Percentiles rank a stretch among this genome's conserved stretches.
Evolutionary conservation across 2,329 filamentous ascomycete species (phyloP).

Genomic region (Periconia digitata): DNA sequence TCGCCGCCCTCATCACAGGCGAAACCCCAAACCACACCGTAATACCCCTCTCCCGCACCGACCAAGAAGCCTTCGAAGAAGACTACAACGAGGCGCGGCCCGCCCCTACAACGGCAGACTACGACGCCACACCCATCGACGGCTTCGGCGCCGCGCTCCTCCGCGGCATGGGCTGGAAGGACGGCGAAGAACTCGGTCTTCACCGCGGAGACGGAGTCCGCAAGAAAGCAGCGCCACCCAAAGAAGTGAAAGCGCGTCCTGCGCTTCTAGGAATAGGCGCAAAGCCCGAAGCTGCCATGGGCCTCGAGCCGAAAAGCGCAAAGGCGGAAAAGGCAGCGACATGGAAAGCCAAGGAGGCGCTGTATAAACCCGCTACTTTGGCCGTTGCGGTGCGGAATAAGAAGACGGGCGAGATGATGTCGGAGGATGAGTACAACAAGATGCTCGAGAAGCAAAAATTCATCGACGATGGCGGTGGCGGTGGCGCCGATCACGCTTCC

Average conservation of each 20-base stretch:
- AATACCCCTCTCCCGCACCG: slow-evolving; percentile 44
- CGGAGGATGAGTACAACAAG: slow-evolving; percentile 62
- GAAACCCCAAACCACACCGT: slow-evolving; percentile 40
- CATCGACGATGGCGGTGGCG: slow-evolving; percentile 17
- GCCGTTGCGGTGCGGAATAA: slow-evolving; percentile 64
- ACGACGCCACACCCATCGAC: slow-evolving; percentile 86
- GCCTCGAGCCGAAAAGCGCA: slow-evolving; percentile 77
- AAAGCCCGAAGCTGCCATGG: slow-evolving; percentile 67
- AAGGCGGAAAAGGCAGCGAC: slow-evolving; percentile 46
- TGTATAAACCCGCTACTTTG: slow-evolving; percentile 53
- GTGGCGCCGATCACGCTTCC: too few species aligned
- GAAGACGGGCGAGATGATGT: slow-evolving; percentile 63
- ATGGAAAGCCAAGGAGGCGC: slow-evolving; percentile 43
- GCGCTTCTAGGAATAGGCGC: slow-evolving; percentile 87
- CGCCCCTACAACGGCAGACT: slow-evolving; percentile 76
- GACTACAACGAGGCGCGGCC: slow-evolving; percentile 75
- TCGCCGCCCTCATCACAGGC: slow-evolving; percentile 49
- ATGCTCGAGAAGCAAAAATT: slow-evolving; percentile 52
- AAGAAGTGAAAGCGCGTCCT: slow-evolving; percentile 68
- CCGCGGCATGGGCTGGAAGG: slow-evolving; percentile 94
- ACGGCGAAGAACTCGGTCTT: slow-evolving; percentile 59
- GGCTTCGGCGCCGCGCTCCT: slow-evolving; percentile 91
- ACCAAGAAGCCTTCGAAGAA: slow-evolving; percentile 69
- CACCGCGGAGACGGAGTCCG: slow-evolving; percentile 13
- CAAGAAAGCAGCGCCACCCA: slow-evolving; percentile 54